Evolutionary conservation across 23 red algal genomes (phyloP).

Genomic region (Chondrus crispus): DNA sequence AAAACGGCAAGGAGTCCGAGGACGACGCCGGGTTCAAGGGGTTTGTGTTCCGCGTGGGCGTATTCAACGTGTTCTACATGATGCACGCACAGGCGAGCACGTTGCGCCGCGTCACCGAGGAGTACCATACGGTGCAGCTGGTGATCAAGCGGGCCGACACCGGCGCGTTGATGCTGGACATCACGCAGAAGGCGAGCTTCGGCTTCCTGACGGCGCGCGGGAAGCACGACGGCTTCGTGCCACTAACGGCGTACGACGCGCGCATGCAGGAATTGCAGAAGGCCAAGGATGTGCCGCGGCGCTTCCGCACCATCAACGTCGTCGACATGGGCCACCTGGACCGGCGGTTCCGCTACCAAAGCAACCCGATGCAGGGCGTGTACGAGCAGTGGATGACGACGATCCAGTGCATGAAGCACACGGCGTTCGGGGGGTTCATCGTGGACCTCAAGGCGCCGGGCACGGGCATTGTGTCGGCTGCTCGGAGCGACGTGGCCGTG

Average conservation of each 20-base stretch:
- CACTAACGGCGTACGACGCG: background rate
- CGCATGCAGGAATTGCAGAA: background rate
- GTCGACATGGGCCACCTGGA: constrained; percentile 23
- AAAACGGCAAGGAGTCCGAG: constrained; percentile 45
- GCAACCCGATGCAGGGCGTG: background rate
- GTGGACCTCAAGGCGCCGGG: constrained; percentile 18
- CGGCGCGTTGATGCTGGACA: constrained; percentile 15
- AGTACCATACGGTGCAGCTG: constrained; percentile 22
- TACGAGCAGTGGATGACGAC: constrained; percentile 49
- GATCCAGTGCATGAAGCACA: background rate
- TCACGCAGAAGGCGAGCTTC: constrained; percentile 48
- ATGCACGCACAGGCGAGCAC: constrained; percentile 32
- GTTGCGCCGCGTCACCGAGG: constrained; percentile 11
- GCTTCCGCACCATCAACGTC: constrained; percentile 23
- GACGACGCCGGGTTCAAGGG: constrained; percentile 51
- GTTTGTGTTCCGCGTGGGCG: constrained; percentile 2
- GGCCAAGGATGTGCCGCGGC: background rate
- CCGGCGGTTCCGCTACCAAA: background rate
- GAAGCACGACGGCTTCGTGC: background rate
- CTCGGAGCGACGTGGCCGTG: background rate
- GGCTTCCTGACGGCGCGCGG: constrained; percentile 19
- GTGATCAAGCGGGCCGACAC: background rate
- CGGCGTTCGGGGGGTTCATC: background rate
- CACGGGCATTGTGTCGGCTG: constrained; percentile 2
- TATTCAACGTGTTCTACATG: background rate